phyloP scores from a whole-genome alignment of 2,329 filamentous ascomycete species.

The Penicillium sp. region DNA sequence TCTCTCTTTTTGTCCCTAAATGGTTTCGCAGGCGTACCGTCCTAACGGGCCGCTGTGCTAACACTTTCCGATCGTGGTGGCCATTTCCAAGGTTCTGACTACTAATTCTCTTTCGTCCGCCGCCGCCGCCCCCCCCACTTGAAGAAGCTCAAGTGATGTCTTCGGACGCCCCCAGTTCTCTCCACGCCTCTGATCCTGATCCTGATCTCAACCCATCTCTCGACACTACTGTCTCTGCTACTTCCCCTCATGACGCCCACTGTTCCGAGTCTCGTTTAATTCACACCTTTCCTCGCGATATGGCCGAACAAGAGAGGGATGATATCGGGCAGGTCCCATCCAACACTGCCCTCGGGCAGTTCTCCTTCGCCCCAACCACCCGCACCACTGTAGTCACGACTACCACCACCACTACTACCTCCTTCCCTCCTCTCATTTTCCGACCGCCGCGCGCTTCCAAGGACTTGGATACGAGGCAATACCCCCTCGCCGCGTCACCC shows the following conservation, averaged over 20 bases:
- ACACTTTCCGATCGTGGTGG: conserved; percentile 10
- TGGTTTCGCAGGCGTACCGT: conserved; percentile 28
- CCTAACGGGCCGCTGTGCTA: conserved; percentile 27
- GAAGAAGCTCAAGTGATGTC: conserved; percentile 17
- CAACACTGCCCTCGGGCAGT: conserved; percentile 57
- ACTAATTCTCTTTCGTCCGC: conserved; percentile 5
- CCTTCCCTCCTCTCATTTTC: conserved; percentile 82
- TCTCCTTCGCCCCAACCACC: conserved; percentile 66
- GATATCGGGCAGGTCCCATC: conserved; percentile 29
- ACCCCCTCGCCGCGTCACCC: conserved; percentile 80
- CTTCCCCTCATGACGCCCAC: conserved; percentile 16
- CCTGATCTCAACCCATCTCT: conserved; percentile 9
- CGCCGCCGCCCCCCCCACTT: conserved; percentile 15
- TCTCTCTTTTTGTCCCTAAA: conserved; percentile 13
- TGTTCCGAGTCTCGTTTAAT: conserved; percentile 18
- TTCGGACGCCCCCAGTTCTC: conserved; percentile 14
- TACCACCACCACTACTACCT: conserved; percentile 82
- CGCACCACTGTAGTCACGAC: conserved; percentile 78
- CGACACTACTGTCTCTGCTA: conserved; percentile 18
- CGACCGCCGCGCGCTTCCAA: conserved; percentile 71
- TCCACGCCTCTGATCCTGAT: conserved; percentile 4
- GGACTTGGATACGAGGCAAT: conserved; percentile 83
- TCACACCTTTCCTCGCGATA: conserved; percentile 27
- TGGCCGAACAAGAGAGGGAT: conserved; percentile 32
- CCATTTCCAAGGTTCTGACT: conserved; percentile 6